phyloP scores from a whole-genome alignment of 257 asterid species.

The Gardenia jasminoides region DNA sequence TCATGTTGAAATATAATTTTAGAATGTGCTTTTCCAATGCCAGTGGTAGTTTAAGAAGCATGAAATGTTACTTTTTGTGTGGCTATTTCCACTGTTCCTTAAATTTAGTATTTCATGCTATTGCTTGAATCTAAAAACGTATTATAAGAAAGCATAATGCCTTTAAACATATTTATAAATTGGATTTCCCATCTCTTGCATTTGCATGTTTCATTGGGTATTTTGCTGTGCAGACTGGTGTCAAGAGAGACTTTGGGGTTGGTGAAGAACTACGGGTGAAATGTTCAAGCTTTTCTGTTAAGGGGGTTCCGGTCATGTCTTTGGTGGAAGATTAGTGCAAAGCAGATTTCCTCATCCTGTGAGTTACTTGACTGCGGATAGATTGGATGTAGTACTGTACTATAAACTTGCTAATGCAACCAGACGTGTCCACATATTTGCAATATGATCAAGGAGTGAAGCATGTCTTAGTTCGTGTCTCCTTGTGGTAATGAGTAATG shows the following conservation, averaged over 20 bases:
- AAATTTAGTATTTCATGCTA: background rate
- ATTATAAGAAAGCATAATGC: background rate
- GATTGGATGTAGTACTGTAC: background rate
- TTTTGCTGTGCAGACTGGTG: slow-evolving; percentile 46
- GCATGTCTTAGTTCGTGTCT: background rate
- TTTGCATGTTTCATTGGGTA: slow-evolving; percentile 4
- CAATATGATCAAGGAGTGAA: background rate
- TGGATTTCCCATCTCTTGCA: background rate
- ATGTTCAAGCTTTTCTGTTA: slow-evolving; percentile 77
- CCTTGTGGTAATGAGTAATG: background rate
- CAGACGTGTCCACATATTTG: background rate
- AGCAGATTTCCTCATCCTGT: background rate
- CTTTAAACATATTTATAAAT: background rate
- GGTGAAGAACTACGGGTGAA: slow-evolving; percentile 70
- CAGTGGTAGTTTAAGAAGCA: background rate
- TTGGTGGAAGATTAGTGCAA: slow-evolving; percentile 38
- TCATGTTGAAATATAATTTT: background rate
- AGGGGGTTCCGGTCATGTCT: slow-evolving; percentile 84
- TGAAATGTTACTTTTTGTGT: background rate
- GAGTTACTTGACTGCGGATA: background rate
- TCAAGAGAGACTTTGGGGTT: slow-evolving; percentile 44
- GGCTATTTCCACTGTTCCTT: background rate
- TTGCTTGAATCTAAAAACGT: background rate
- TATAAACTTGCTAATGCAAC: background rate
- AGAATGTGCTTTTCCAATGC: background rate